Evolutionary conservation across 352 stramenopile species (phyloP).

Genomic region (Globisporangium okanoganense): DNA sequence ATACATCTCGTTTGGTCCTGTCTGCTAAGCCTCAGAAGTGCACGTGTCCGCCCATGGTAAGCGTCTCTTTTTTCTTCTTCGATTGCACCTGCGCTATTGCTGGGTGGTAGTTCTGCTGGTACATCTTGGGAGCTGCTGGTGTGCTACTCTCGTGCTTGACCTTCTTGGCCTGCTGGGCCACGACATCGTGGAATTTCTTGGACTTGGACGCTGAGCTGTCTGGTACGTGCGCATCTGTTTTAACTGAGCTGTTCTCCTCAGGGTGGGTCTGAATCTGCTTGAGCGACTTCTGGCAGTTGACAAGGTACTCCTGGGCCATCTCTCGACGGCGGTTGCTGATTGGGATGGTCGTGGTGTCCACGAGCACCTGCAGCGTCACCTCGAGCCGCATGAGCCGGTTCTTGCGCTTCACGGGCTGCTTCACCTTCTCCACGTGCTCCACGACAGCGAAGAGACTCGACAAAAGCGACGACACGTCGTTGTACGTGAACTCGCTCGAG

Average conservation of each 20-base stretch:
- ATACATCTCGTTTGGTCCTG: slow-evolving; percentile 8
- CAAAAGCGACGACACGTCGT: slow-evolving; percentile 29
- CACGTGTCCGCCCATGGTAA: slow-evolving; percentile 22
- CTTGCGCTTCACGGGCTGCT: slow-evolving; percentile 24
- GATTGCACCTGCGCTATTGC: neutral
- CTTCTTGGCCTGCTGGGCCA: neutral
- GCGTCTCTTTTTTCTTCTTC: slow-evolving; percentile 6
- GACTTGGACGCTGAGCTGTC: neutral
- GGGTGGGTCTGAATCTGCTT: neutral
- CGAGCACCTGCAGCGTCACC: slow-evolving; percentile 33
- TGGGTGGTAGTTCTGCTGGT: neutral
- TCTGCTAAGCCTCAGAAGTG: slow-evolving; percentile 23
- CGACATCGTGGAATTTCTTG: neutral
- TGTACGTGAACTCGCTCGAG: slow-evolving; percentile 27
- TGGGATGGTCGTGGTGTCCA: slow-evolving; percentile 22
- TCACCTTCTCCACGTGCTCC: slow-evolving; percentile 40
- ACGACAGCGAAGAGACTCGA: slow-evolving; percentile 38
- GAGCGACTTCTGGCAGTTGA: slow-evolving; percentile 41
- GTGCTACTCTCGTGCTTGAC: slow-evolving; percentile 1
- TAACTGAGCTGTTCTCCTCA: neutral
- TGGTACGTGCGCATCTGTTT: slow-evolving; percentile 4
- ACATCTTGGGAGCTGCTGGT: neutral
- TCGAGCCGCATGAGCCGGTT: slow-evolving; percentile 52
- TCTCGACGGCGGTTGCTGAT: slow-evolving; percentile 24
- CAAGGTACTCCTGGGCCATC: slow-evolving; percentile 38